Conservation (phyloP, 768 basidiomycete species). For the Boletus sp. region DNA sequence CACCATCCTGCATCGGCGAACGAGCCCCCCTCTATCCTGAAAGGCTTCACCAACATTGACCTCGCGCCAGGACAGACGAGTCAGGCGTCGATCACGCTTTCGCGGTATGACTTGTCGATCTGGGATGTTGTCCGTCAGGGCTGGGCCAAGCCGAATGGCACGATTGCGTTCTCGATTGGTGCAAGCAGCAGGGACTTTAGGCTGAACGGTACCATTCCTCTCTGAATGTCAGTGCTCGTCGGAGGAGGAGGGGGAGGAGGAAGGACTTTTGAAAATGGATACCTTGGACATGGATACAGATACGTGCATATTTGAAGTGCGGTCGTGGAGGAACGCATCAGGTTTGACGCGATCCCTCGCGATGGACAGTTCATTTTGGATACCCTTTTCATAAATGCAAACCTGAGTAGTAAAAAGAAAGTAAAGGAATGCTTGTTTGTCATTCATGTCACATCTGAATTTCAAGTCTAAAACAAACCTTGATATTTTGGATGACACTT, state of each 20-base stretch:
- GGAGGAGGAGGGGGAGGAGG: too few species aligned
- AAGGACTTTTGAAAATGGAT: background rate
- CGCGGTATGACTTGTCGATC: conserved; percentile 66
- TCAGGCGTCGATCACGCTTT: conserved; percentile 53
- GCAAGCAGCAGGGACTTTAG: conserved; percentile 63
- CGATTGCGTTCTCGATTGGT: conserved; percentile 60
- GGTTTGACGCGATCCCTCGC: background rate
- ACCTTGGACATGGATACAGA: background rate
- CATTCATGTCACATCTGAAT: too few species aligned
- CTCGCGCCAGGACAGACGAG: conserved; percentile 45
- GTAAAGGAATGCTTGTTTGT: background rate
- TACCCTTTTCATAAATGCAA: background rate
- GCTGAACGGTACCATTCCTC: conserved; percentile 41
- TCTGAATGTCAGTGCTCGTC: conserved; percentile 6
- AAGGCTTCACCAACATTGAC: conserved; percentile 63
- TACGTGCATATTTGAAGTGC: background rate
- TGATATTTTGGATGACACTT: too few species aligned
- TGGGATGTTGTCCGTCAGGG: conserved; percentile 76
- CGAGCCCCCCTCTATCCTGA: conserved; percentile 70
- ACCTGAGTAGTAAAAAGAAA: background rate
- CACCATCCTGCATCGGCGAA: conserved; percentile 59
- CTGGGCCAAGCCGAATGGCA: conserved; percentile 68
- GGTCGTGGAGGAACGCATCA: background rate
- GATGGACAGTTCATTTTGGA: background rate
- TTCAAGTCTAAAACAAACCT: too few species aligned